Evolutionary conservation across 2,329 filamentous ascomycete species (phyloP), one percentile per base, ranked within the genome.

Genomic region (Eutypella sp.): DNA sequence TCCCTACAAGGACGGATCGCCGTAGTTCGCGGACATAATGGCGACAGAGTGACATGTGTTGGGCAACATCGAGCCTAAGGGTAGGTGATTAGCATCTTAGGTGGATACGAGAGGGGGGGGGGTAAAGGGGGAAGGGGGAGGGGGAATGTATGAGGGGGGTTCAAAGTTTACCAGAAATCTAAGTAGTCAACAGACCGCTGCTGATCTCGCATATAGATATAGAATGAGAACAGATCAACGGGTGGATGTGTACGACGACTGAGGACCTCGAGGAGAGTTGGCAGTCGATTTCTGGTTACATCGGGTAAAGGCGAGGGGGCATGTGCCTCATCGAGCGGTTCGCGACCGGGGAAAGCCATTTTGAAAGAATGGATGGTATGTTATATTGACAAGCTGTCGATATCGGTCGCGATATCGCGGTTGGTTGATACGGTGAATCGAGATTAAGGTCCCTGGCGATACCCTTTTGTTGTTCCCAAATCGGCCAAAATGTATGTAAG

Each of bases 161-260:
- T 44, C 41, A 34, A 24, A 40, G 64, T 81, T 47, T 74, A 97
- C 93, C 95, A 99, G 69, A 99, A 99, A 65, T 99, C 93, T 36
- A 99, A 74, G 61, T 99, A 99, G 63, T 99, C 93, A 11, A 99
- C 93, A 7, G 92, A 96, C 65, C 91, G 84, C 68, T 99, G 93
- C 69, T 96, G 91, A 67, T 99, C 95, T 60, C 93, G 83, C 93
- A 99, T 99, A 71, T 96, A 99, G 59, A 99, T 99, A 71, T 99
- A 99, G 73, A 99, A 99, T 2, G 91, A 96, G 68, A 96, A 99
- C 10, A 99, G 76, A 63, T 99, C 95, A 47, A 99, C 92, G 0
- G 93, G 93, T 41, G 95, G 89, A 18, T 95, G 78, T n/a, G 93
- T 99, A 53, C 90, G 84, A 56, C 95, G 84, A 64, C 89, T 96